These are phyloP conservation scores for Syzygium malaccense DNA, from an alignment of 441 rosid genomes.

Conservation along the genomic window DNA sequence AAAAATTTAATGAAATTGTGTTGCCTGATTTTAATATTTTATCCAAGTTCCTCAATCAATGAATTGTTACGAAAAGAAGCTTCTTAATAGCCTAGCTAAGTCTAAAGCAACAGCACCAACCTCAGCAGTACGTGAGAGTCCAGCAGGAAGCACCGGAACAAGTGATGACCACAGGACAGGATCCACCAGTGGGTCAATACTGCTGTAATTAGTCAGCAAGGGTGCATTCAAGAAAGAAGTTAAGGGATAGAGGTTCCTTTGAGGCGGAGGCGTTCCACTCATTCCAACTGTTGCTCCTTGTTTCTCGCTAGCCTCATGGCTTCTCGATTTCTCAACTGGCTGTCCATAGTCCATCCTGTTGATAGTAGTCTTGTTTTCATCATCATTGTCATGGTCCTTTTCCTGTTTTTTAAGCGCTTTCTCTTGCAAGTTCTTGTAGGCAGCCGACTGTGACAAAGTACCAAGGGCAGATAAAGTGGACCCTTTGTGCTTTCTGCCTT, in stretches of 20 bases:
- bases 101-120: constrained; percentile 27
- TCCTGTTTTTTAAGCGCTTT: constrained; percentile 61
- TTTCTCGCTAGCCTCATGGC: constrained; percentile 41
- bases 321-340: constrained; percentile 58
- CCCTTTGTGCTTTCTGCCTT: constrained; percentile 42
- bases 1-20: neutral
- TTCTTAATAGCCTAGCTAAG: neutral
- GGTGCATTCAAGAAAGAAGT: constrained; percentile 84
- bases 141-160: constrained; percentile 62
- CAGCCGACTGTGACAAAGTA: constrained; percentile 73
- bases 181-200: constrained; percentile 61
- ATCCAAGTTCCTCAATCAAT: neutral
- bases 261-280: constrained; percentile 59
- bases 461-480: constrained; percentile 59
- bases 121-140: constrained; percentile 63
- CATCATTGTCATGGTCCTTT: constrained; percentile 51
- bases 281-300: constrained; percentile 49
- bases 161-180: constrained; percentile 87
- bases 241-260: constrained; percentile 65
- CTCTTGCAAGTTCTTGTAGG: constrained; percentile 80
- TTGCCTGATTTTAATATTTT: neutral
- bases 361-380: constrained; percentile 60
- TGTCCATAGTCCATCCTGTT: constrained; percentile 75
- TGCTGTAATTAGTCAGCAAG: constrained; percentile 68
- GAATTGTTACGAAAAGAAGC: neutral